Evolutionary conservation across 352 stramenopile genomes (phyloP).

Genomic region (Halophytophthora batemanensis): DNA sequence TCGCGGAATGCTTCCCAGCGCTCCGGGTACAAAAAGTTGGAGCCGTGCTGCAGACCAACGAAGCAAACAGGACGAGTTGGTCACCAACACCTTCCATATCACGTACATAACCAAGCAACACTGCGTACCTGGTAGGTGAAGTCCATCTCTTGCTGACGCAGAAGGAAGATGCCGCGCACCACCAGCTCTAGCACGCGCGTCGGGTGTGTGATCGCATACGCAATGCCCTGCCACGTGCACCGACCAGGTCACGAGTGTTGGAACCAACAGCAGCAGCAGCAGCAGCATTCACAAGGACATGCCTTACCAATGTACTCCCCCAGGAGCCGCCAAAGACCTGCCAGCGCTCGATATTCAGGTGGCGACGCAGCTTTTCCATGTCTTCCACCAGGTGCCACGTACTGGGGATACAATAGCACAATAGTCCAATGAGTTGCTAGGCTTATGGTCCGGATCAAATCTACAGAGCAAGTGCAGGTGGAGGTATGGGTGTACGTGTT

Average conservation of each 20-base stretch:
- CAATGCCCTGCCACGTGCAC: conserved; percentile 49
- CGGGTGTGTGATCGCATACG: conserved; percentile 91
- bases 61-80: not conserved
- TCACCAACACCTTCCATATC: not conserved
- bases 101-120: not conserved
- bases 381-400: conserved; percentile 92
- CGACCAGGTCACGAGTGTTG: not conserved
- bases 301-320: conserved; percentile 86
- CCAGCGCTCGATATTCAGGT: conserved; percentile 89
- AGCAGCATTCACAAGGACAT: not conserved
- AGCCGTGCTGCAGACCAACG: conserved; percentile 38
- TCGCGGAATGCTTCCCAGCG: conserved; percentile 88
- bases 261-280: not conserved
- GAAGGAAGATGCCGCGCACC: conserved; percentile 91
- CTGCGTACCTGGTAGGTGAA: conserved; percentile 91
- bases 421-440: not conserved
- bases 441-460: not conserved
- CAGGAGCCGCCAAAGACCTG: conserved; percentile 94
- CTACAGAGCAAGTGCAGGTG: too few relatives aligned
- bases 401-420: not conserved
- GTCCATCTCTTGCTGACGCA: conserved; percentile 90
- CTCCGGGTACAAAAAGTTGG: conserved; percentile 90
- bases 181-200: conserved; percentile 81
- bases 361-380: conserved; percentile 88
- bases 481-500: conserved; percentile 62